Evolutionary conservation across 2,329 filamentous ascomycete species (phyloP).

Genomic region (Botrytis sinoallii): DNA sequence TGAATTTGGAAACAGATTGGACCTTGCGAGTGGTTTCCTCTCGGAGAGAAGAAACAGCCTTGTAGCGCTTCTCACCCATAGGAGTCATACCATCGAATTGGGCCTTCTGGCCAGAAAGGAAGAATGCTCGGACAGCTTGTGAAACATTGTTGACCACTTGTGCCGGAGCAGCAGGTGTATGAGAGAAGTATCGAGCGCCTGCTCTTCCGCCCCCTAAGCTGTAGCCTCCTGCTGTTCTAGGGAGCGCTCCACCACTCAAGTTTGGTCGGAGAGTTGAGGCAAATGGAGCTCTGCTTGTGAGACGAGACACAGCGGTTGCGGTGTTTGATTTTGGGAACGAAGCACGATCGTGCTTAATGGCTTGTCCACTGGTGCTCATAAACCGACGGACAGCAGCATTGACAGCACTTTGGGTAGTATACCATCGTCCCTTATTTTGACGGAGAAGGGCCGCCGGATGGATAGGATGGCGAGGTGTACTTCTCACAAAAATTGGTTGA

Average conservation of each 20-base stretch:
- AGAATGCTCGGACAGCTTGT: slow-evolving; percentile 85
- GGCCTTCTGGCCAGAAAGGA: slow-evolving; percentile 84
- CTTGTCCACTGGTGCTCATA: slow-evolving; percentile 37
- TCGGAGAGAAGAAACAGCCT: slow-evolving; percentile 70
- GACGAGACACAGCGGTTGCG: slow-evolving; percentile 54
- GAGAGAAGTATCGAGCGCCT: slow-evolving; percentile 83
- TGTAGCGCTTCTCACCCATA: slow-evolving; percentile 75
- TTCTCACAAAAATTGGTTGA: slow-evolving; percentile 58
- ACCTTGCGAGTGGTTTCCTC: slow-evolving; percentile 70
- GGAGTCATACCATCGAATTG: slow-evolving; percentile 77
- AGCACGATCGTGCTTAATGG: slow-evolving; percentile 47
- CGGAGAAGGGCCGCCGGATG: slow-evolving; percentile 61
- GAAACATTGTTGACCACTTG: slow-evolving; percentile 96
- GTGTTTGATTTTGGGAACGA: slow-evolving; percentile 56
- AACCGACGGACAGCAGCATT: slow-evolving; percentile 46
- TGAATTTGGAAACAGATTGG: slow-evolving; percentile 51
- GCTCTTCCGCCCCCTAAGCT: slow-evolving; percentile 66
- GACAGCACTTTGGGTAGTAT: slow-evolving; percentile 55
- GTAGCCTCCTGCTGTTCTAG: slow-evolving; percentile 88
- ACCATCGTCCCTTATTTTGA: slow-evolving; percentile 62
- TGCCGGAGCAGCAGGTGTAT: slow-evolving; percentile 77
- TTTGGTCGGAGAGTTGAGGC: slow-evolving; percentile 87
- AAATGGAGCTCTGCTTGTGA: slow-evolving; percentile 78
- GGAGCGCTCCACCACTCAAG: slow-evolving; percentile 80
- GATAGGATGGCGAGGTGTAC: slow-evolving; percentile 50